Conservation (phyloP, 2,329 filamentous ascomycete species). For the Diplodia sapinea region DNA sequence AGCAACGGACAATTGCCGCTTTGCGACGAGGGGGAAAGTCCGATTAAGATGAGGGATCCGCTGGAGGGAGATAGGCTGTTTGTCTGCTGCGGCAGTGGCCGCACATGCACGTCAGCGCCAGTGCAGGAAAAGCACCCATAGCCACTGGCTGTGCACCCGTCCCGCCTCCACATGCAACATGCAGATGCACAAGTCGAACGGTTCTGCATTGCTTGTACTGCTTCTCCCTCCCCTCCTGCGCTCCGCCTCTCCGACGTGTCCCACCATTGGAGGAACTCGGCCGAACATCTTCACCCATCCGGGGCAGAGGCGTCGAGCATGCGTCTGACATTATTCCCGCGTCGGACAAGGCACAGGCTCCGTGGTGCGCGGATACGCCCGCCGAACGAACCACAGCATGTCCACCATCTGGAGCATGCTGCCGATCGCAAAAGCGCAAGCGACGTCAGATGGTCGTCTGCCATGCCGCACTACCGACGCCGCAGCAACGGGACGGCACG, state of each 20-base stretch:
- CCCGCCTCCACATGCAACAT: background rate
- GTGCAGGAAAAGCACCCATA: background rate
- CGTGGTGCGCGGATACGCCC: background rate
- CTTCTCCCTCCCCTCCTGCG: background rate
- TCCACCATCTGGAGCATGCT: background rate
- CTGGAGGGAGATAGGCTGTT: background rate
- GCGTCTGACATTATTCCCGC: background rate
- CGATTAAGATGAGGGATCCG: slow-evolving; percentile 1
- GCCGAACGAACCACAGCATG: background rate
- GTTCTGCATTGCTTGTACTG: slow-evolving; percentile 2
- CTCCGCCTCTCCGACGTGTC: background rate
- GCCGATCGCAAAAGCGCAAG: background rate
- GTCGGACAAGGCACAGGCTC: background rate
- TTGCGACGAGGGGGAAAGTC: slow-evolving; percentile 9
- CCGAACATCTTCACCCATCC: background rate
- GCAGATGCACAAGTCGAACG: slow-evolving; percentile 7
- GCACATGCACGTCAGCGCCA: slow-evolving; percentile 22
- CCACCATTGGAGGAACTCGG: background rate
- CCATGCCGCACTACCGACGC: background rate
- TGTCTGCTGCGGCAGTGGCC: background rate
- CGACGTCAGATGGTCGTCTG: background rate
- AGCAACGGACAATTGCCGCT: background rate
- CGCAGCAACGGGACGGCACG: slow-evolving; percentile 1
- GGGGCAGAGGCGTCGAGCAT: background rate
- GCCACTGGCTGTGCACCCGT: background rate